Percentiles rank a stretch among this genome's conserved stretches.
Conservation (phyloP, 1,139 yeast species). For the Spathaspora jeffriesii region DNA sequence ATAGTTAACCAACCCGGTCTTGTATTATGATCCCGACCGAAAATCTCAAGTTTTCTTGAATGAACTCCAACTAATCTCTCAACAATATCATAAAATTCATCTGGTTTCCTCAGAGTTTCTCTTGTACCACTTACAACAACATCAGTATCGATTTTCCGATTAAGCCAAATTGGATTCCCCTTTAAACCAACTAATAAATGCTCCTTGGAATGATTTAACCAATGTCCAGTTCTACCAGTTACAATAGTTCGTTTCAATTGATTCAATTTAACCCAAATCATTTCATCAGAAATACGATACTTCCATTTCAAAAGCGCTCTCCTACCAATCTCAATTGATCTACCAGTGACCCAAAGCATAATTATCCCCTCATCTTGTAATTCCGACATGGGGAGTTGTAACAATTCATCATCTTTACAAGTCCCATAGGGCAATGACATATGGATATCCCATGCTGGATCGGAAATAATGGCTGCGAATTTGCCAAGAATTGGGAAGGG, state of each 20-base stretch:
- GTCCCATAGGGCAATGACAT: constrained; percentile 81
- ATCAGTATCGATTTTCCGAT: constrained; percentile 67
- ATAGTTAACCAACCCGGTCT: constrained; percentile 93
- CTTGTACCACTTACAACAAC: constrained; percentile 80
- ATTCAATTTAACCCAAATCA: constrained; percentile 90
- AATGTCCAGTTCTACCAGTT: constrained; percentile 95
- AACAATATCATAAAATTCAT: constrained; percentile 81
- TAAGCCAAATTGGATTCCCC: constrained; percentile 79
- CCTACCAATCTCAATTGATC: constrained; percentile 88
- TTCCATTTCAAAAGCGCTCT: constrained; percentile 83
- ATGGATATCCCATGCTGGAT: constrained; percentile 90
- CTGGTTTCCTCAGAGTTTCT: constrained; percentile 91
- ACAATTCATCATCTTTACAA: constrained; percentile 70
- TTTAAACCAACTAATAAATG: constrained; percentile 84
- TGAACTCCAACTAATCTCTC: constrained; percentile 80
- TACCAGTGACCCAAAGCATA: constrained; percentile 91
- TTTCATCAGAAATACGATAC: constrained; percentile 70
- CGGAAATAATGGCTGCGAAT: constrained; percentile 86
- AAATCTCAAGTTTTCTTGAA: constrained; percentile 80
- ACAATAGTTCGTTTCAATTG: constrained; percentile 87
- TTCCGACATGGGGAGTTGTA: constrained; percentile 61
- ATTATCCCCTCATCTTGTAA: constrained; percentile 84
- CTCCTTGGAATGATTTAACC: constrained; percentile 95
- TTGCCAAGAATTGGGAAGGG: constrained; percentile 75
- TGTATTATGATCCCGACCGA: constrained; percentile 83